Base-by-base conservation (phyloP, 1,284 basidiomycete genomes). In the Ustilago xerochloae region DNA sequence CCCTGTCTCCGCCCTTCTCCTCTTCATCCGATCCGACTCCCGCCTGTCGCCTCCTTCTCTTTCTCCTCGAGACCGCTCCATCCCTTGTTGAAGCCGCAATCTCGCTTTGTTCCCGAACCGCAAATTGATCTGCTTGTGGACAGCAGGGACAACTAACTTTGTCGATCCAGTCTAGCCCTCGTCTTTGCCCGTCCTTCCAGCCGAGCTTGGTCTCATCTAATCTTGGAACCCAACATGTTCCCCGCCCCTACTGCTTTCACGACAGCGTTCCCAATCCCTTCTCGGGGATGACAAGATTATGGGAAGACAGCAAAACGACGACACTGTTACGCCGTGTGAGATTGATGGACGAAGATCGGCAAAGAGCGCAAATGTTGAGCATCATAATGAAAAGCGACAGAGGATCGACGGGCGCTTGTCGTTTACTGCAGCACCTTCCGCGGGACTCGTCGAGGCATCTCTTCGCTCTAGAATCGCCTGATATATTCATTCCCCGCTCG, bases 161-260 rank as follows among this genome's bases (percentile, higher is more conserved):
- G 39, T 45, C 51, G 38, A 54, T 54, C 22, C 29, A 54, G 39
- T 45, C 52, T 32, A 35, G 50, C 36, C 38, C 32, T 36, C 10
- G 16, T 41, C 51, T 38, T 22, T n/a, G n/a, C n/a, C 41, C 53
- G n/a, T 46, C 24, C 39, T 3, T 12, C 13, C 45, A 56, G 47
- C 54, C 54, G 45, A 48, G 54, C 54, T 39, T 33, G 22, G 54
- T 48, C 54, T 57, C 43, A 57, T 47, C 54, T 57, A 57, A 57
- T 57, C 35, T 18, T 26, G 28, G 52, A 33, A 13, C 13, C 52
- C 20, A n/a, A 18, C n/a, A n/a, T n/a, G n/a, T 3, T 20, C 49
- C 39, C 32, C 35, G 10, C 24, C 12, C 38, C n/a, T 16, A 16
- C 33, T 41, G 10, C n/a, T 13, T 32, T 29, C n/a, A 49, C 30